Conservation (phyloP, 73 alveolate species). For the Uronychia binucleata region DNA sequence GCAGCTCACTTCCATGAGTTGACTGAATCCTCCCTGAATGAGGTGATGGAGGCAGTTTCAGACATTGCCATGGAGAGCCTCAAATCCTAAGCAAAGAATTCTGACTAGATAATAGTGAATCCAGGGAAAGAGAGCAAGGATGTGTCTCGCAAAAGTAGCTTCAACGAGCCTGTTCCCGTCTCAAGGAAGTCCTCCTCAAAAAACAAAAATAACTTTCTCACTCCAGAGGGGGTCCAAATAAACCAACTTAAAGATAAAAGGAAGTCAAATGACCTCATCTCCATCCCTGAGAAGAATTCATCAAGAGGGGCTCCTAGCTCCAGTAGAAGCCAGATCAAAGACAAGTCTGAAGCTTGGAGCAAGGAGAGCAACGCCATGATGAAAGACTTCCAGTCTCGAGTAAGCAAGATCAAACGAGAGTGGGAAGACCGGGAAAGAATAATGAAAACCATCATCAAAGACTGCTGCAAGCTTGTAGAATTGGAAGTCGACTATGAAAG, state of each 20-base stretch:
- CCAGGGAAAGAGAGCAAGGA: too few relatives aligned
- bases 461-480: slow-evolving; percentile 21
- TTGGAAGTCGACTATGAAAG: slow-evolving; percentile 29
- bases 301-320: too few relatives aligned
- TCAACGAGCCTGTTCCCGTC: too few relatives aligned
- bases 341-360: slow-evolving; percentile 4
- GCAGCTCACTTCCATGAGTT: slow-evolving; percentile 18
- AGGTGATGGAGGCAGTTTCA: background rate
- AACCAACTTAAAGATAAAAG: too few relatives aligned
- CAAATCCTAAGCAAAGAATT: background rate
- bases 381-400: slow-evolving; percentile 23
- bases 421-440: slow-evolving; percentile 52
- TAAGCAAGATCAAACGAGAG: slow-evolving; percentile 27
- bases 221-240: too few relatives aligned
- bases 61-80: background rate
- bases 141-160: too few relatives aligned
- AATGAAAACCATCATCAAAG: slow-evolving; percentile 25
- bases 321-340: background rate
- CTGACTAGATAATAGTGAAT: background rate
- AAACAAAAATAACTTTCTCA: too few relatives aligned
- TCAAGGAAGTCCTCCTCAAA: too few relatives aligned
- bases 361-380: slow-evolving; percentile 1
- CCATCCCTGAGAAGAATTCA: too few relatives aligned
- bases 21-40: slow-evolving; percentile 8
- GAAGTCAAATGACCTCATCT: too few relatives aligned